Percentiles rank a stretch among this genome's conserved stretches.
Conservation (phyloP, 495 filamentous ascomycete genomes). For the Aspergillus bertholletiae region DNA sequence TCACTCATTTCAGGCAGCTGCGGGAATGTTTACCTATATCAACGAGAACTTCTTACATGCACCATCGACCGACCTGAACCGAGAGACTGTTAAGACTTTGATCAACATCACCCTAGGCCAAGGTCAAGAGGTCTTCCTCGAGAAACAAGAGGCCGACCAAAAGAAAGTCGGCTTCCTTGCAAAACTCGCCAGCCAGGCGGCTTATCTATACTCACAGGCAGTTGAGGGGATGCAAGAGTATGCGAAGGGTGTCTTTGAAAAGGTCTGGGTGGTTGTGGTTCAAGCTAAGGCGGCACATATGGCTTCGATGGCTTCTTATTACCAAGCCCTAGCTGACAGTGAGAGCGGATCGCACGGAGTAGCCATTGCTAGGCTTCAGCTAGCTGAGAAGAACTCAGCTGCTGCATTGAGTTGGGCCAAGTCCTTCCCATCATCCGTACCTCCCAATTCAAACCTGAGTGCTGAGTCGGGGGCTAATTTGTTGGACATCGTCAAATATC, state of each 20-base stretch:
- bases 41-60: slow-evolving; percentile 99
- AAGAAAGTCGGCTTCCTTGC: slow-evolving; percentile 93
- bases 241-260: slow-evolving; percentile 92
- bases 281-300: slow-evolving; percentile 87
- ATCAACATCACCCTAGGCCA: slow-evolving; percentile 93
- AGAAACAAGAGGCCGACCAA: slow-evolving; percentile 89
- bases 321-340: slow-evolving; percentile 87
- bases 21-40: slow-evolving; percentile 99
- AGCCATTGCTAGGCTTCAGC: slow-evolving; percentile 77
- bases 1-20: slow-evolving; percentile 96
- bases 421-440: slow-evolving; percentile 74
- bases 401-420: slow-evolving; percentile 76
- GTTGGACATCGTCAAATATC: slow-evolving; percentile 77
- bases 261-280: slow-evolving; percentile 82
- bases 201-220: slow-evolving; percentile 81
- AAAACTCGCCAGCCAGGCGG: slow-evolving; percentile 88
- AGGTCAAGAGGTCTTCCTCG: slow-evolving; percentile 93
- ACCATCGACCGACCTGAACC: slow-evolving; percentile 87
- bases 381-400: slow-evolving; percentile 70
- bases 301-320: slow-evolving; percentile 86
- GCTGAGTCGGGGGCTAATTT: slow-evolving; percentile 72
- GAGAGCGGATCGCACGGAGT: slow-evolving; percentile 84
- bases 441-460: slow-evolving; percentile 77
- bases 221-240: slow-evolving; percentile 89
- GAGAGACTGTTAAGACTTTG: slow-evolving; percentile 91